These are phyloP conservation scores for Populus trichocarpa DNA, from an alignment of 441 rosid species.

Conservation along the genomic window DNA sequence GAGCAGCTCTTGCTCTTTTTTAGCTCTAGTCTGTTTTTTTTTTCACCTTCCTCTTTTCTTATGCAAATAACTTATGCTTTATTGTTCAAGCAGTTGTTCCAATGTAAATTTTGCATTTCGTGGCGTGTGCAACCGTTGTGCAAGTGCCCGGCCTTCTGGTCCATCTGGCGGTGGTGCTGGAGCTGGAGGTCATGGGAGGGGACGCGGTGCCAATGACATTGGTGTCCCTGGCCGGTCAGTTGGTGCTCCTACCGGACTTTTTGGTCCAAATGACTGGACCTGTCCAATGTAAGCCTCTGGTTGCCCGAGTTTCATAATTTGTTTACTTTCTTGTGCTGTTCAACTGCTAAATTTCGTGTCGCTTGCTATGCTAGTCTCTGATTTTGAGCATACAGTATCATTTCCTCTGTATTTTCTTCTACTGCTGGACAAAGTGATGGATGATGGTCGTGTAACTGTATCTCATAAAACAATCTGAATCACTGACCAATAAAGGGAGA, in stretches of 20 bases:
- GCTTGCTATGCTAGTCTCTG: background rate
- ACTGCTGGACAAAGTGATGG: background rate
- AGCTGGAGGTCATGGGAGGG: constrained; percentile 80
- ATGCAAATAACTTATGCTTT: constrained; percentile 20
- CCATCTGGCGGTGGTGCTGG: constrained; percentile 68
- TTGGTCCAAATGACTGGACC: constrained; percentile 99
- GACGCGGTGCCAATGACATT: constrained; percentile 56
- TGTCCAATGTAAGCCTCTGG: constrained; percentile 84
- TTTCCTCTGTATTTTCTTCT: background rate
- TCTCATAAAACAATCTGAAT: background rate
- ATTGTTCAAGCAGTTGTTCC: constrained; percentile 65
- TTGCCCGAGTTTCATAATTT: background rate
- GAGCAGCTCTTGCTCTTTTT: constrained; percentile 90
- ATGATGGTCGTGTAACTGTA: background rate
- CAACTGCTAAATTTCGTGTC: background rate
- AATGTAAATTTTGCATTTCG: constrained; percentile 97
- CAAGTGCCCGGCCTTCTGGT: constrained; percentile 92
- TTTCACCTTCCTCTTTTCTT: constrained; percentile 5
- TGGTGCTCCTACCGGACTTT: constrained; percentile 69
- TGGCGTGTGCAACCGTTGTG: constrained; percentile 95
- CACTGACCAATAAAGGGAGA: background rate
- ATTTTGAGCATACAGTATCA: background rate
- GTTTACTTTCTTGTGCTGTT: background rate
- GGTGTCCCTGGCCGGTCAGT: constrained; percentile 47
- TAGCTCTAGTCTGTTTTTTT: constrained; percentile 12